Evolutionary conservation across 495 filamentous ascomycete genomes (phyloP).

Genomic region (Aspergillus nanangensis): DNA sequence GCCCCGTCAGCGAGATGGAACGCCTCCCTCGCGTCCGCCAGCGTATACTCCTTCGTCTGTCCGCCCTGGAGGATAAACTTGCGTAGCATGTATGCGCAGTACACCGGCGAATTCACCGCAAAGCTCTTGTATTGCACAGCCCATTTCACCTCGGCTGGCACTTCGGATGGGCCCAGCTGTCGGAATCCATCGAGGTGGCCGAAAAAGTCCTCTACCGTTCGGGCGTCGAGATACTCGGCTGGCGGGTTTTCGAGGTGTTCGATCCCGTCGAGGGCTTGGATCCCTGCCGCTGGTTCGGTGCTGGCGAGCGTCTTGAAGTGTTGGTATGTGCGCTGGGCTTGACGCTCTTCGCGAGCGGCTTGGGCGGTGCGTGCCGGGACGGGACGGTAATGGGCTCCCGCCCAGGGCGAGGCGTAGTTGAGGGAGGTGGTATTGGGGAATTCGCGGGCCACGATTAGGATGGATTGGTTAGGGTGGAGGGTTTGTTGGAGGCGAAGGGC

Average conservation of each 20-base stretch:
- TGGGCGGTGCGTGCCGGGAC: constrained; percentile 42
- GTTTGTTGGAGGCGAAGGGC: constrained; percentile 46
- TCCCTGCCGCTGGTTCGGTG: constrained; percentile 44
- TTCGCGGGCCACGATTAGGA: constrained; percentile 54
- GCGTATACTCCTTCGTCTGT: constrained; percentile 32
- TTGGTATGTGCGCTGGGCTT: constrained; percentile 47
- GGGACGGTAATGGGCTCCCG: constrained; percentile 58
- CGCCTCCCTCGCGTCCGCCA: constrained; percentile 43
- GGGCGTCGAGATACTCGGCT: constrained; percentile 34
- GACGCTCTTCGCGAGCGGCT: constrained; percentile 39
- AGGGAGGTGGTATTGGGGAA: constrained; percentile 49
- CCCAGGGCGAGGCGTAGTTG: constrained; percentile 64
- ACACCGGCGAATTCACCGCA: constrained; percentile 59
- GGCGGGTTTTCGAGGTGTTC: constrained; percentile 56
- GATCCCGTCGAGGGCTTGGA: constrained; percentile 48
- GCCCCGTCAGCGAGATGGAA: constrained; percentile 34
- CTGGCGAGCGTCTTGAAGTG: constrained; percentile 40
- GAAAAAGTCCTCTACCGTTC: constrained; percentile 22
- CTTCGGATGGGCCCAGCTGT: constrained; percentile 26
- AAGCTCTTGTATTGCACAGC: constrained; percentile 54
- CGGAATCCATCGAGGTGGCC: constrained; percentile 41
- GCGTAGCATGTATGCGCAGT: constrained; percentile 51
- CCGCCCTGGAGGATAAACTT: constrained; percentile 49
- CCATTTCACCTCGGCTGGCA: constrained; percentile 47
- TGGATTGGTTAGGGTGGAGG: constrained; percentile 26